Conservation (phyloP, 1,284 basidiomycete genomes). For the Ganoderma boninense region DNA sequence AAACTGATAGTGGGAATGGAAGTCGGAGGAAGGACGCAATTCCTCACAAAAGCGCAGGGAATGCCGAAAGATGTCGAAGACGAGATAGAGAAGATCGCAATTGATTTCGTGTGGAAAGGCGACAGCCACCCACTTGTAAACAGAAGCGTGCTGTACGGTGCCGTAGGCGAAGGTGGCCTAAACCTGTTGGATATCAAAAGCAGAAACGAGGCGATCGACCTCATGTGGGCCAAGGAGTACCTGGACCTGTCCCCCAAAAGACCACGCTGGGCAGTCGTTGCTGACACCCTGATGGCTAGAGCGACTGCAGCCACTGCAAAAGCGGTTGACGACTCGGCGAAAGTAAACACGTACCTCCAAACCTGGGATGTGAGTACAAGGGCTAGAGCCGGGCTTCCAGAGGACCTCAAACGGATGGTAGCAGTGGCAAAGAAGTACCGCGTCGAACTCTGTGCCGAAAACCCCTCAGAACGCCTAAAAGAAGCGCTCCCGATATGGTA, state of each 20-base stretch:
- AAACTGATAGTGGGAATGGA: slow-evolving; percentile 32
- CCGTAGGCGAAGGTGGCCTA: neutral
- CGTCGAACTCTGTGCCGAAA: neutral
- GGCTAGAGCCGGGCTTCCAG: neutral
- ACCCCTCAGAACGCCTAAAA: too few relatives aligned
- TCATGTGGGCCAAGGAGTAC: slow-evolving; percentile 1
- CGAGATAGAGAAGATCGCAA: neutral
- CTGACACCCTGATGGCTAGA: neutral
- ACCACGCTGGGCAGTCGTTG: slow-evolving; percentile 6
- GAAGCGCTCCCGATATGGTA: too few relatives aligned
- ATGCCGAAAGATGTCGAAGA: slow-evolving; percentile 32
- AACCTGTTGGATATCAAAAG: neutral
- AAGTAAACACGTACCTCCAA: neutral
- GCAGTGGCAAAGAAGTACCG: neutral
- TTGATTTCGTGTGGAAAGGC: slow-evolving; percentile 14
- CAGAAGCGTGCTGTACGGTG: neutral
- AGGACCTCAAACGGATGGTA: neutral
- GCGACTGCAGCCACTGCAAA: neutral
- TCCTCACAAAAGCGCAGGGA: slow-evolving; percentile 35
- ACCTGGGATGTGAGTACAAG: neutral
- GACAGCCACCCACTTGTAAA: neutral
- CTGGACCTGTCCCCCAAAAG: neutral
- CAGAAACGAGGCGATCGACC: slow-evolving; percentile 7
- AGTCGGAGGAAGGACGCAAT: slow-evolving; percentile 34
- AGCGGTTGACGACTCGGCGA: too few relatives aligned